Base-by-base conservation (phyloP, 140 eudicot genomes). In the Flaveria floridana region DNA sequence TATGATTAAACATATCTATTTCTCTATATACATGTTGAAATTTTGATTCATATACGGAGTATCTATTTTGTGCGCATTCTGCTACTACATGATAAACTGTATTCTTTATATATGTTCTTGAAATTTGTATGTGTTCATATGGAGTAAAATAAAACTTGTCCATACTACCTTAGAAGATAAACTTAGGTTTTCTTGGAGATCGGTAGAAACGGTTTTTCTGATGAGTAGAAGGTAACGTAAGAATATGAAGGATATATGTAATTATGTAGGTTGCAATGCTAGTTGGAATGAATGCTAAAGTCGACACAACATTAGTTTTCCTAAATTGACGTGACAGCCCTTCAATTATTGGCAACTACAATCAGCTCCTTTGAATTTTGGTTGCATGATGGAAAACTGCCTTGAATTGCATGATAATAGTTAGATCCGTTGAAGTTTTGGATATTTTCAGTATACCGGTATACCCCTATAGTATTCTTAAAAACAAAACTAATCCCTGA, bases 51-150 rank as follows among this genome's bases (percentile, higher is more conserved):
- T 72, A 20, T 5, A 12, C 18, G 52, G 41, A 15, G 14, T 56
- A 20, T 57, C 1, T 13, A 39, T 53, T 26, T 34, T 72, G 23
- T 56, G 55, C 15, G 23, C 14, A 56, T 72, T 14, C 41, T 48
- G 55, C 55, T 53, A 34, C 8, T 72, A 18, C 41, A 2, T 72
- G 41, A 71, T 71, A 69, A 55, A 72, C 41, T 53, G 19, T 55
- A 18, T 71, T 71, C 2, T 39, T 26, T 13, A 56, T 13, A 39
- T 11, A 13, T 55, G 37, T 37, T 16, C 23, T 71, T 42, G 25
- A 52, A 7, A 0, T 9, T 3, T 34, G 8, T 34, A 34, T 5
- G 1, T 34, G 41, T 34, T 34, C 41, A 34, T 34, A 34, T 34
- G 41, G 41, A 5, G 7, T 34, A 0, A 34, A 34, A 34, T 5